phyloP scores from a whole-genome alignment of 441 rosid genomes.

The Corymbia citriodora region DNA sequence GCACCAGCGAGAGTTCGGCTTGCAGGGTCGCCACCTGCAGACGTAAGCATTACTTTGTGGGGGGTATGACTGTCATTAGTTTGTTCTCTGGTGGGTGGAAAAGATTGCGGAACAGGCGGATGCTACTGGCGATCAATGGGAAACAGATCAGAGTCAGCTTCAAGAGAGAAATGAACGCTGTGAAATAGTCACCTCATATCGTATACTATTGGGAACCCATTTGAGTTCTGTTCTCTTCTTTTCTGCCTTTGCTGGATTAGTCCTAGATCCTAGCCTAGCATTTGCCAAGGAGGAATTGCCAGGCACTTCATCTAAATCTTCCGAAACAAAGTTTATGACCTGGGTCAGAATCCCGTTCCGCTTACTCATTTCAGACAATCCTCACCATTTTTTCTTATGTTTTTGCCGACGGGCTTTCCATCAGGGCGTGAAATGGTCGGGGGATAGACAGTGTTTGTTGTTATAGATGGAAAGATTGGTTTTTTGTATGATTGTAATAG shows the following conservation, averaged over 20 bases:
- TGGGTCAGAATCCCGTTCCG: neutral
- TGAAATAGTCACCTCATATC: neutral
- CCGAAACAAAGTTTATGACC: neutral
- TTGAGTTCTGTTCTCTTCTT: neutral
- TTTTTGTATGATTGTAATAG: neutral
- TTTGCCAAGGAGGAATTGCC: neutral
- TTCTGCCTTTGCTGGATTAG: neutral
- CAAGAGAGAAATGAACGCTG: neutral
- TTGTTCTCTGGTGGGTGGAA: neutral
- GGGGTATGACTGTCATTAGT: neutral
- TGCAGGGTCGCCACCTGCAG: slow-evolving; percentile 77
- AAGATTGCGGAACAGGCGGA: neutral
- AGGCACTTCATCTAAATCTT: neutral
- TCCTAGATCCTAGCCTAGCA: neutral
- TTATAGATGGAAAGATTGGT: neutral
- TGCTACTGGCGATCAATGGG: neutral
- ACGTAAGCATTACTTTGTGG: neutral
- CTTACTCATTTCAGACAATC: neutral
- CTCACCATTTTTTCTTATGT: neutral
- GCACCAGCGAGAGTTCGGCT: slow-evolving; percentile 80
- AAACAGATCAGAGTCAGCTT: neutral
- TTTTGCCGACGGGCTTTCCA: neutral
- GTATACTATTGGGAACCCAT: neutral
- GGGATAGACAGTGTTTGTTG: neutral
- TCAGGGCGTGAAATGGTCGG: neutral